Percentiles rank a stretch among this genome's conserved stretches.
phyloP scores from a whole-genome alignment of 352 stramenopile species.

The Phytophthora fragariaefolia region DNA sequence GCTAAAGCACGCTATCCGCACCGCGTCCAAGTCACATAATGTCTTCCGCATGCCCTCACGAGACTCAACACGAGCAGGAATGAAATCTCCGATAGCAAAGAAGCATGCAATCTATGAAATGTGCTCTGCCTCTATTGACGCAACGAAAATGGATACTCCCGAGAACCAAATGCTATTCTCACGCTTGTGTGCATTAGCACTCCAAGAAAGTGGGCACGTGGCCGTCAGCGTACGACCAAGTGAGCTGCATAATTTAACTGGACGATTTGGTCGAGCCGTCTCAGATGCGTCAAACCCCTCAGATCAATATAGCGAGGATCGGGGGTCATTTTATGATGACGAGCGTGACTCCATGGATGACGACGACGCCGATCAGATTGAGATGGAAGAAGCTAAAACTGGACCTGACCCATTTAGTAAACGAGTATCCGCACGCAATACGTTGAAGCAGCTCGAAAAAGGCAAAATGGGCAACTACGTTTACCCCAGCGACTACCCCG shows the following conservation, averaged over 20 bases:
- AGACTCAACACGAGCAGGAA: slow-evolving; percentile 21
- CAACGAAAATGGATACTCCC: slow-evolving; percentile 42
- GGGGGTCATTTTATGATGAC: slow-evolving; percentile 44
- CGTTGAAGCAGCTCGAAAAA: slow-evolving; percentile 67
- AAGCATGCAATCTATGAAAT: slow-evolving; percentile 60
- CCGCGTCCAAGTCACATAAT: slow-evolving; percentile 52
- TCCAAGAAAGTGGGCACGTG: slow-evolving; percentile 50
- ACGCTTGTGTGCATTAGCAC: slow-evolving; percentile 57
- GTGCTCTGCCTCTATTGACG: slow-evolving; percentile 50
- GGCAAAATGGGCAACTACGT: slow-evolving; percentile 67
- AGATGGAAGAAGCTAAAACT: slow-evolving; percentile 35
- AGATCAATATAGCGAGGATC: slow-evolving; percentile 52
- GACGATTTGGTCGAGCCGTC: slow-evolving; percentile 35
- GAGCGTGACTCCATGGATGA: slow-evolving; percentile 44
- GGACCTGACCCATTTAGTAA: slow-evolving; percentile 23
- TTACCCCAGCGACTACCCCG: slow-evolving; percentile 68
- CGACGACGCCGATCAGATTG: slow-evolving; percentile 35
- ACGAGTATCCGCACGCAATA: slow-evolving; percentile 39
- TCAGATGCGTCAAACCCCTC: slow-evolving; percentile 53
- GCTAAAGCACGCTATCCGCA: slow-evolving; percentile 60
- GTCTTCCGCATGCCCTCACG: slow-evolving; percentile 36
- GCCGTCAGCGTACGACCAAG: slow-evolving; percentile 32
- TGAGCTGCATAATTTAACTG: slow-evolving; percentile 37
- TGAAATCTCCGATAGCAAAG: slow-evolving; percentile 24
- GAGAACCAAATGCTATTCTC: slow-evolving; percentile 76